Base-by-base conservation (phyloP, 139 green algal genomes). In the Marvania coccoides region DNA sequence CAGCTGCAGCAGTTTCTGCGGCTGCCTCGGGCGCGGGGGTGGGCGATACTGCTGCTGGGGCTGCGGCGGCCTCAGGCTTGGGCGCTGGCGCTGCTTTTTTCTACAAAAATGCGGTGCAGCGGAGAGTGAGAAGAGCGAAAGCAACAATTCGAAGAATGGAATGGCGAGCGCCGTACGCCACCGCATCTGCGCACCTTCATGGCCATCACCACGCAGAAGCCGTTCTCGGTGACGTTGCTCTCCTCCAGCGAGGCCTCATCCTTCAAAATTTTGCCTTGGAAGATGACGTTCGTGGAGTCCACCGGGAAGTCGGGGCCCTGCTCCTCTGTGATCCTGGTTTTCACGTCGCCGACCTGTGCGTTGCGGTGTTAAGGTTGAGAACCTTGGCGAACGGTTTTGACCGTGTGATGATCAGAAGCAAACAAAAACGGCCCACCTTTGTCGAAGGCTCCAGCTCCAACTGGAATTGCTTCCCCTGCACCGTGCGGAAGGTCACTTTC, bases 181-280 rank as follows among this genome's bases (percentile, higher is more conserved):
- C 3, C 4, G n/a, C 42, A 29, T 37, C n/a, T 26, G 13, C 75
- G 55, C 33, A 71, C 68, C 85, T 95, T 96, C 35, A 83, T 78
- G 2, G 93, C 70, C 80, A 98, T 97, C 24, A 98, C 87, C 10
- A 98, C 93, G 24, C 96, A 75, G 68, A 98, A 98, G 47, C 87
- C 79, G 1, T 71, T 73, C 59, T 97, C 89, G 2, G 79, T 76
- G 2, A 98, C 76, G 29, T 71, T 74, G 56, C 78, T 86, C 24
- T 90, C 89, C 4, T 60, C 78, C 14, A 98, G 69, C 26, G 80
- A 87, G 6, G 82, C 82, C 2, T 94, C 85, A 59, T 96, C 85
- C 37, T 95, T 92, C 19, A 98, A 63, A 7, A 98, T 84, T 74
- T 95, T 93, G 45, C 89, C 89, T 72, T 93, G 74, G 72, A 85